Evolutionary conservation across 2,329 filamentous ascomycete genomes (phyloP).

Genomic region (Daldinia sp.): DNA sequence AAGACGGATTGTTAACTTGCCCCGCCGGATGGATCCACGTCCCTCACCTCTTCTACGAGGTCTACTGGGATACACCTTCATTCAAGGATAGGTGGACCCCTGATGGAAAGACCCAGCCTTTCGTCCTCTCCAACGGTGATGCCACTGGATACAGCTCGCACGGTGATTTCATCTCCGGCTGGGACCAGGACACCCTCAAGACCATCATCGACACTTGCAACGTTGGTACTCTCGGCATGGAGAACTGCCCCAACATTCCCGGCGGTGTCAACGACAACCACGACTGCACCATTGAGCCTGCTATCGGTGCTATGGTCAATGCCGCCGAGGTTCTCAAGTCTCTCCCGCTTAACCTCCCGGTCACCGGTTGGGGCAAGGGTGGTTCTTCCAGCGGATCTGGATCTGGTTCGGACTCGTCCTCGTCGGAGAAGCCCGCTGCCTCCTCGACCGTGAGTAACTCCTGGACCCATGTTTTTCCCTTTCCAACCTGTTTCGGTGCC

Average conservation of each 20-base stretch:
- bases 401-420: constrained; percentile 14
- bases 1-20: constrained; percentile 65
- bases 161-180: constrained; percentile 79
- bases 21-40: constrained; percentile 66
- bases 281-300: constrained; percentile 64
- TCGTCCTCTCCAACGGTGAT: constrained; percentile 77
- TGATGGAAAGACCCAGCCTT: constrained; percentile 68
- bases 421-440: constrained; percentile 17
- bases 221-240: constrained; percentile 69
- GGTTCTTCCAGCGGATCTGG: constrained; percentile 22
- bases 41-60: constrained; percentile 70
- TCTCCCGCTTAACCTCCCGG: constrained; percentile 68
- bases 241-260: constrained; percentile 70
- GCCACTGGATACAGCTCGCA: constrained; percentile 77
- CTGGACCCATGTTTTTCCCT: constrained; percentile 18
- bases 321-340: constrained; percentile 55
- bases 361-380: constrained; percentile 65
- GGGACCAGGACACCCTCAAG: constrained; percentile 74
- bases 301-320: constrained; percentile 60
- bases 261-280: constrained; percentile 63
- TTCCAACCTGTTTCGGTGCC: constrained; percentile 14
- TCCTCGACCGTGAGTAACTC: constrained; percentile 32
- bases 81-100: constrained; percentile 67
- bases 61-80: constrained; percentile 69
- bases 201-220: constrained; percentile 76